Evolutionary conservation across 2,329 filamentous ascomycete species (phyloP).

Genomic region (Nakataea oryzae): DNA sequence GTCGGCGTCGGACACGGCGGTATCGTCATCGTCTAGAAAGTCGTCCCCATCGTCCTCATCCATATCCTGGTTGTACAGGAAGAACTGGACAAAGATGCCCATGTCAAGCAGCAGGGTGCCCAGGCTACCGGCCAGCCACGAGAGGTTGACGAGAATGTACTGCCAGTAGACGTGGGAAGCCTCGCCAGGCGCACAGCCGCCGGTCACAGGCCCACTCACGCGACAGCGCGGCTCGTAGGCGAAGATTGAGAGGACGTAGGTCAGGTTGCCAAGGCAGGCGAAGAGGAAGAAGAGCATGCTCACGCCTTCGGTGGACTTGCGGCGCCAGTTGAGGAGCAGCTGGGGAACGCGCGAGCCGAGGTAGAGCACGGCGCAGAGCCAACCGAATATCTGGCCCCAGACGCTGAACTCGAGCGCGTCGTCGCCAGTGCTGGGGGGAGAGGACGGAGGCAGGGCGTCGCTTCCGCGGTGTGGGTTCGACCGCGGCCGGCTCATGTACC

Average conservation of each 20-base stretch:
- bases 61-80: constrained; percentile 54
- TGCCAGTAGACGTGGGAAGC: constrained; percentile 55
- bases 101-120: constrained; percentile 80
- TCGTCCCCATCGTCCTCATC: constrained; percentile 5
- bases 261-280: constrained; percentile 88
- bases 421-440: constrained; percentile 20
- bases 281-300: constrained; percentile 95
- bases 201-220: neutral
- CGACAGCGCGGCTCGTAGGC: constrained; percentile 71
- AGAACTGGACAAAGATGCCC: constrained; percentile 79
- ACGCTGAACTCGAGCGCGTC: constrained; percentile 56
- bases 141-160: constrained; percentile 83
- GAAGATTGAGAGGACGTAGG: constrained; percentile 84
- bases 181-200: constrained; percentile 55
- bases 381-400: constrained; percentile 85
- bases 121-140: constrained; percentile 82
- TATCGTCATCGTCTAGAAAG: constrained; percentile 10
- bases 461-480: constrained; percentile 31
- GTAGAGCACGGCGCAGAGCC: constrained; percentile 81
- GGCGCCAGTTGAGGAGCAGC: constrained; percentile 80
- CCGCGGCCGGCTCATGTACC: constrained; percentile 57
- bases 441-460: constrained; percentile 25
- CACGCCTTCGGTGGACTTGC: constrained; percentile 88
- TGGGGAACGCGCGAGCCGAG: constrained; percentile 85
- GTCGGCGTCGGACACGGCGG: constrained; percentile 13